A percentile compares a stretch with the other conserved stretches of the same genome.
These are phyloP conservation scores for Fallopia convolvulus DNA, from an alignment of 148 eudicot species.

Conservation along the genomic window DNA sequence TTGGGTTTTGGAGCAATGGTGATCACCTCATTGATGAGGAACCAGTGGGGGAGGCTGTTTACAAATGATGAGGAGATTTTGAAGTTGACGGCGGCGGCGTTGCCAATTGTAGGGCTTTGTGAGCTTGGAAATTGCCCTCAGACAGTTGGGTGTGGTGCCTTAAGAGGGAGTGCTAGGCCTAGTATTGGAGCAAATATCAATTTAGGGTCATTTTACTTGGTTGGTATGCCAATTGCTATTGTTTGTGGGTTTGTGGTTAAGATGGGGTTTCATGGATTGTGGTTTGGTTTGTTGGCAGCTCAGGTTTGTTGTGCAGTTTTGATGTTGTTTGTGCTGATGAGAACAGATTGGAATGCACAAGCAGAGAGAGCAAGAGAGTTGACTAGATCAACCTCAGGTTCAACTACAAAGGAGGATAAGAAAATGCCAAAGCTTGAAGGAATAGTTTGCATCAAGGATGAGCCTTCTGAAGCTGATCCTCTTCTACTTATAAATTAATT, in stretches of 20 bases:
- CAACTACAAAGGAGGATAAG: not conserved
- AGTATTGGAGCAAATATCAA: constrained; percentile 75
- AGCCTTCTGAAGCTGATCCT: not conserved
- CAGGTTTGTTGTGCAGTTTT: constrained; percentile 64
- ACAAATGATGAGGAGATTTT: constrained; percentile 52
- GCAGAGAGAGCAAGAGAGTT: constrained; percentile 55
- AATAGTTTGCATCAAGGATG: not conserved
- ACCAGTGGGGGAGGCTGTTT: constrained; percentile 65
- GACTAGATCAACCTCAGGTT: constrained; percentile 14
- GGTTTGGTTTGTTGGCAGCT: constrained; percentile 86
- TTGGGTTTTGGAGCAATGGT: constrained; percentile 51
- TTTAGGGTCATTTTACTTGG: constrained; percentile 76
- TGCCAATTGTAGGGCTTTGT: constrained; percentile 76
- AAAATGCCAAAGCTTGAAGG: not conserved
- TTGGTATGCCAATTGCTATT: constrained; percentile 79
- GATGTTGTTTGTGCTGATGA: constrained; percentile 50
- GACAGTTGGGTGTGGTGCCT: constrained; percentile 80
- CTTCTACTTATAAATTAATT: not conserved
- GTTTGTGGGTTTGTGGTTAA: constrained; percentile 56
- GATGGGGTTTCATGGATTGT: constrained; percentile 67
- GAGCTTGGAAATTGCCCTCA: constrained; percentile 96
- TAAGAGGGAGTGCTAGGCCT: constrained; percentile 86
- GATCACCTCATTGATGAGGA: constrained; percentile 54
- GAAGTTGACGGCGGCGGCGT: constrained; percentile 50
- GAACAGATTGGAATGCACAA: constrained; percentile 65